Conservation (phyloP, 2,329 filamentous ascomycete genomes). For the Periglandula ipomoeae region DNA sequence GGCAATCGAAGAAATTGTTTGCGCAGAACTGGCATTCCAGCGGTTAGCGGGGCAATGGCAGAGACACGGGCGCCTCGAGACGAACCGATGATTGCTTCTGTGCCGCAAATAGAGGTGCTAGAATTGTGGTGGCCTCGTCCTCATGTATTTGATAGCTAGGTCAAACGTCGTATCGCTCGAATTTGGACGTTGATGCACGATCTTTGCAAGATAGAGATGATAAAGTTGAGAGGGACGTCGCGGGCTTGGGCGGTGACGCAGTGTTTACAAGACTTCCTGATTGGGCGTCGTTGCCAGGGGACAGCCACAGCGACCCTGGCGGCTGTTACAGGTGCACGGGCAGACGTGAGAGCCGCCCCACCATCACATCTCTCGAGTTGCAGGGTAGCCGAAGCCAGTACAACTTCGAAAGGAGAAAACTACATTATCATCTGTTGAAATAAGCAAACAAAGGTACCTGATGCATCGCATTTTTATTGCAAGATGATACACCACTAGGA, state of each 20-base stretch:
- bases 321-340: not conserved
- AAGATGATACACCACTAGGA: too few species aligned
- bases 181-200: not conserved
- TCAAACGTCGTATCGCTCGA: not conserved
- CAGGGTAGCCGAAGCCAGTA: too few species aligned
- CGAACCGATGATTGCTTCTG: not conserved
- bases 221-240: not conserved
- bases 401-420: too few species aligned
- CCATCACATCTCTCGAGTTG: not conserved
- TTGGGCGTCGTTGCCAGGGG: conserved; percentile 9
- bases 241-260: conserved; percentile 4
- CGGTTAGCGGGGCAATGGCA: conserved; percentile 31
- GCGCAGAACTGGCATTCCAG: conserved; percentile 25
- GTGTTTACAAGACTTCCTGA: conserved; percentile 9
- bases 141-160: not conserved
- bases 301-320: not conserved
- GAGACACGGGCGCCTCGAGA: not conserved
- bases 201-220: conserved; percentile 1
- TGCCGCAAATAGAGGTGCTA: not conserved
- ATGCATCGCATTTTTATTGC: too few species aligned
- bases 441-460: too few species aligned
- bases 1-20: conserved; percentile 8
- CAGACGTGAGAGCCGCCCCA: not conserved
- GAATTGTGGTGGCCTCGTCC: not conserved
- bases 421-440: too few species aligned